Conservation (phyloP, 225 moss, liverwort and hornwort species). For the Sphagnum tenellum region DNA sequence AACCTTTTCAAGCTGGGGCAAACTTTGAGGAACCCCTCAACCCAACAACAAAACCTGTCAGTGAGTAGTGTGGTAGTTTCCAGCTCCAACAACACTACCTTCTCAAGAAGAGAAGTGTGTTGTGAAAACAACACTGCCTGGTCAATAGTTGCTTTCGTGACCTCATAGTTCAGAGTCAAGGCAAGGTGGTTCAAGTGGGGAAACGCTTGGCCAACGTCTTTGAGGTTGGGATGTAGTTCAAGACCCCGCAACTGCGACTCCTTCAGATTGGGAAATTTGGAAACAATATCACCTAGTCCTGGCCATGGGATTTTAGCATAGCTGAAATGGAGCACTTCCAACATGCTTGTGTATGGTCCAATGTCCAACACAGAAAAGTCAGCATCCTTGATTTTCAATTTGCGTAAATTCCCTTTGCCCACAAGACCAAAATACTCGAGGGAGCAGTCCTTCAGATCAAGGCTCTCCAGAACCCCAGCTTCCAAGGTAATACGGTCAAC, state of each 20-base stretch:
- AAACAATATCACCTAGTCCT: slow-evolving; percentile 50
- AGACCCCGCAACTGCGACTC: slow-evolving; percentile 54
- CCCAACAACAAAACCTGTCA: slow-evolving; percentile 43
- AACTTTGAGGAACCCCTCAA: slow-evolving; percentile 50
- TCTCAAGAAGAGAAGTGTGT: slow-evolving; percentile 33
- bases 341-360: slow-evolving; percentile 35
- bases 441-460: slow-evolving; percentile 35
- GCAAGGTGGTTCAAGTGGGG: slow-evolving; percentile 48
- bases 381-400: slow-evolving; percentile 42
- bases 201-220: slow-evolving; percentile 47
- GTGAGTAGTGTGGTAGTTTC: slow-evolving; percentile 35
- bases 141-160: slow-evolving; percentile 32
- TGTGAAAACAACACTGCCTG: slow-evolving; percentile 22
- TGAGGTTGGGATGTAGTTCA: slow-evolving; percentile 38
- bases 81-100: slow-evolving; percentile 48
- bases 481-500: slow-evolving; percentile 39
- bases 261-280: slow-evolving; percentile 47
- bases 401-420: slow-evolving; percentile 56
- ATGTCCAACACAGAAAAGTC: slow-evolving; percentile 35
- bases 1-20: slow-evolving; percentile 50
- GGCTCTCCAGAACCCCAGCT: slow-evolving; percentile 52
- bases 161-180: slow-evolving; percentile 27
- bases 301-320: slow-evolving; percentile 47
- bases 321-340: slow-evolving; percentile 55
- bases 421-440: slow-evolving; percentile 51